Percentiles rank a stretch among this genome's conserved stretches.
These are phyloP conservation scores for Pseudogymnoascus sp. DNA, from an alignment of 2,329 filamentous ascomycete genomes.

Conservation along the genomic window DNA sequence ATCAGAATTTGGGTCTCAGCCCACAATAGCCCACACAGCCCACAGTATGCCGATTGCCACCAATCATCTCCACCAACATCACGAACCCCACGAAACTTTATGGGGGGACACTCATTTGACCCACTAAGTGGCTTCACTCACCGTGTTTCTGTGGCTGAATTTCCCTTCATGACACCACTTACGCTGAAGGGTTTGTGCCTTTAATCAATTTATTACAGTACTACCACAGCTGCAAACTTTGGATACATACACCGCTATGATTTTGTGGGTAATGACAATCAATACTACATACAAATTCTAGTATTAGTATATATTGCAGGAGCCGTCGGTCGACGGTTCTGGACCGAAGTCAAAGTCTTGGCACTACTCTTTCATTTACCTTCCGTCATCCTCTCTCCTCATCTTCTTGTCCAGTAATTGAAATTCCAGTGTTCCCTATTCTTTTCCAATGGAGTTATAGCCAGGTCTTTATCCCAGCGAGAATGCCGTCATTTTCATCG, in stretches of 20 bases:
- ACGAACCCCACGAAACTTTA: background rate
- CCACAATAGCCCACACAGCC: background rate
- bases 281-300: background rate
- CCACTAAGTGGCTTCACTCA: background rate
- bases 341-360: slow-evolving; percentile 2
- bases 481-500: slow-evolving; percentile 25
- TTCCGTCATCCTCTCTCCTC: background rate
- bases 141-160: background rate
- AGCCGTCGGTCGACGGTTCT: background rate
- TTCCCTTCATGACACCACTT: background rate
- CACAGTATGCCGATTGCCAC: background rate
- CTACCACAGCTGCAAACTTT: background rate
- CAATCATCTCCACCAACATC: background rate
- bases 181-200: background rate
- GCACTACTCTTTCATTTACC: slow-evolving; percentile 1
- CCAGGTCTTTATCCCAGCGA: background rate
- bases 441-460: slow-evolving; percentile 1
- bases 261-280: background rate
- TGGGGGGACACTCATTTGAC: background rate
- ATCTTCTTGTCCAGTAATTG: background rate
- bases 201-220: background rate
- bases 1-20: background rate
- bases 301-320: background rate
- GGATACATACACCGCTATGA: background rate
- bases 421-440: background rate